A percentile compares a stretch with the other conserved stretches of the same genome.
Conservation (phyloP, 2,329 filamentous ascomycete genomes). For the Podosphaera fusca region DNA sequence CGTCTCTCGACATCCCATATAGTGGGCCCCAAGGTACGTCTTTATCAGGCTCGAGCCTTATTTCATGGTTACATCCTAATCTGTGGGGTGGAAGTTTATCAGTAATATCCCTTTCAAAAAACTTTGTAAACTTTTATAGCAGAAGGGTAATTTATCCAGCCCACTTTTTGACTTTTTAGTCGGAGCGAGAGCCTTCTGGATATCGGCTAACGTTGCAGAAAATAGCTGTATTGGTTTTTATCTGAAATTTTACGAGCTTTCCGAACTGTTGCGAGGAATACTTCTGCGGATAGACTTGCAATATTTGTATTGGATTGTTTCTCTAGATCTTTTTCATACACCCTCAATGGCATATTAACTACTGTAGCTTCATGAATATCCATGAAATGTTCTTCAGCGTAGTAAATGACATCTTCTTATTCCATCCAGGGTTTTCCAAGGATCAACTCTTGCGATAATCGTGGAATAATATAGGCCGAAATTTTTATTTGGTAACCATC, state of each 20-base stretch:
- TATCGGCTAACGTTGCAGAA: background rate
- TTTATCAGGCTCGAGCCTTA: background rate
- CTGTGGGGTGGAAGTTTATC: background rate
- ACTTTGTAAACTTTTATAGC: background rate
- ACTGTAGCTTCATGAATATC: background rate
- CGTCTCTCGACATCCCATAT: background rate
- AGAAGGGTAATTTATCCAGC: background rate
- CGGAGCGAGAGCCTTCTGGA: background rate
- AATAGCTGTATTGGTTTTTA: background rate
- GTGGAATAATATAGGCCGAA: no score
- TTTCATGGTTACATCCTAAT: background rate
- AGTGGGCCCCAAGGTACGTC: background rate
- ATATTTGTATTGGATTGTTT: no score
- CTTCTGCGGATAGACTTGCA: background rate
- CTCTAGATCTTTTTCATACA: background rate
- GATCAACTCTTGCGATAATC: no score
- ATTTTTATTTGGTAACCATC: no score
- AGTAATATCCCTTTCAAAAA: background rate
- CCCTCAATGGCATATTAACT: background rate
- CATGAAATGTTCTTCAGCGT: background rate
- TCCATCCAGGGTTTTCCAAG: no score
- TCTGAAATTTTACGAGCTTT: background rate
- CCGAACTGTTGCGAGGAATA: background rate
- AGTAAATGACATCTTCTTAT: no score
- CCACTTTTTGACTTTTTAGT: background rate